phyloP scores from a whole-genome alignment of 108 stramenopile species.

The Parietichytrium sp. region DNA sequence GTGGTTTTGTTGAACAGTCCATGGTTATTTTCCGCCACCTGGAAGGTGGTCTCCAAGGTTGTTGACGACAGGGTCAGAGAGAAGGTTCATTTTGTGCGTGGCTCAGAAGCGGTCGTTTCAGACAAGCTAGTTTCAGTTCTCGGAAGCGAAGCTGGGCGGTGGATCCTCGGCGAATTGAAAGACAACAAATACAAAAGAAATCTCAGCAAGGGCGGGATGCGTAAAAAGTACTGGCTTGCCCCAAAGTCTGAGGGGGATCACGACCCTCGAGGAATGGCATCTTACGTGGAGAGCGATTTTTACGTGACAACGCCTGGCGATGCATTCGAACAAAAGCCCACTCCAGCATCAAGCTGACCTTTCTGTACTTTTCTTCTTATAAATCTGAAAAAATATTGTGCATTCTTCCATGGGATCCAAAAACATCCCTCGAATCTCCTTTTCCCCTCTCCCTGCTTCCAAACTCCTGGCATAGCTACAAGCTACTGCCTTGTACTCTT shows the following conservation, averaged over 20 bases:
- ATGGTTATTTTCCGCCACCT: neutral
- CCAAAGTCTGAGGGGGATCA: neutral
- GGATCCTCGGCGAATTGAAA: neutral
- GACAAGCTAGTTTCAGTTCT: neutral
- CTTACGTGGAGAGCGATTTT: neutral
- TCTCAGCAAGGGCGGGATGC: neutral
- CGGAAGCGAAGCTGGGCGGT: neutral
- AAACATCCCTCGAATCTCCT: too few species aligned
- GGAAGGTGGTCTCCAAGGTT: neutral
- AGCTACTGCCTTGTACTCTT: too few species aligned
- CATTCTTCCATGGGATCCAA: too few species aligned
- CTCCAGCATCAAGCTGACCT: too few species aligned
- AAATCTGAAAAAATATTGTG: too few species aligned
- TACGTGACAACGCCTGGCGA: slow-evolving; percentile 23
- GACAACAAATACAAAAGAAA: neutral
- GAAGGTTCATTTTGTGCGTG: neutral
- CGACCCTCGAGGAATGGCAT: neutral
- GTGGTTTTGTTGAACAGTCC: slow-evolving; percentile 1
- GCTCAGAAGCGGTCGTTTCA: neutral
- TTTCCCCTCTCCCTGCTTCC: too few species aligned
- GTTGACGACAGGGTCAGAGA: neutral
- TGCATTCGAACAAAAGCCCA: too few species aligned
- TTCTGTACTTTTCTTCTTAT: too few species aligned
- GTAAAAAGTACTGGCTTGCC: neutral
- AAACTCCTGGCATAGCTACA: too few species aligned